These are phyloP conservation scores for Ceratocystis eucalypticola DNA, from an alignment of 2,329 filamentous ascomycete species.

Conservation along the genomic window DNA sequence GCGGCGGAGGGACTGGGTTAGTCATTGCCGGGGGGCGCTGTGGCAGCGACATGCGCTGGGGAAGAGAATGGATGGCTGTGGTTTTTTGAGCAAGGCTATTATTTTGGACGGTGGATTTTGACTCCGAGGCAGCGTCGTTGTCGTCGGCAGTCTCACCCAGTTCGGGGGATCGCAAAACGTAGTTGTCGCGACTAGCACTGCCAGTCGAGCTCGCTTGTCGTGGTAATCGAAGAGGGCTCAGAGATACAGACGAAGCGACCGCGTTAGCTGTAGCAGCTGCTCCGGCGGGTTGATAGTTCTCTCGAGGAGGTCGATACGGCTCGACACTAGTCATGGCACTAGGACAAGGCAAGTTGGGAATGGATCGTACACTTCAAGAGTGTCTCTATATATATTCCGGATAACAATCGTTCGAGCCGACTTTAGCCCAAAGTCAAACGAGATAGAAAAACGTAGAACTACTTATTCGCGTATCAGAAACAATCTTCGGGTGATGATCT, in stretches of 20 bases:
- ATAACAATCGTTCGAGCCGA: neutral
- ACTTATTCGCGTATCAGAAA: neutral
- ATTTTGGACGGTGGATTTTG: neutral
- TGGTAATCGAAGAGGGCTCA: slow-evolving; percentile 10
- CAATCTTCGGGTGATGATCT: neutral
- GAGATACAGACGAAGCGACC: slow-evolving; percentile 6
- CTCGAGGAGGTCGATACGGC: slow-evolving; percentile 42
- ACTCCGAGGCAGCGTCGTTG: neutral
- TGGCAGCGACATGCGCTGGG: slow-evolving; percentile 4
- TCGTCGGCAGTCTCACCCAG: slow-evolving; percentile 8
- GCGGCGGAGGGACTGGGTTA: neutral
- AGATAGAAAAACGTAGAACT: neutral
- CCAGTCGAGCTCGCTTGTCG: slow-evolving; percentile 3
- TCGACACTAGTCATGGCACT: slow-evolving; percentile 44
- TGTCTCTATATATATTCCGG: neutral
- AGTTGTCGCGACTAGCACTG: neutral
- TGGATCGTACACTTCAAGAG: neutral
- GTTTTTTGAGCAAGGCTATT: neutral
- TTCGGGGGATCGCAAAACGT: slow-evolving; percentile 10
- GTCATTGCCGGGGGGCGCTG: slow-evolving; percentile 4
- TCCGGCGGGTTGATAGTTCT: slow-evolving; percentile 42
- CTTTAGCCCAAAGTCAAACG: neutral
- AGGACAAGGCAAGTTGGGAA: neutral
- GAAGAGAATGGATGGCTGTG: neutral
- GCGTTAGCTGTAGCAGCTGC: slow-evolving; percentile 21